Evolutionary conservation across 441 rosid species (phyloP), one percentile per base, ranked within the genome.

Genomic region (Brassica hybrid): DNA sequence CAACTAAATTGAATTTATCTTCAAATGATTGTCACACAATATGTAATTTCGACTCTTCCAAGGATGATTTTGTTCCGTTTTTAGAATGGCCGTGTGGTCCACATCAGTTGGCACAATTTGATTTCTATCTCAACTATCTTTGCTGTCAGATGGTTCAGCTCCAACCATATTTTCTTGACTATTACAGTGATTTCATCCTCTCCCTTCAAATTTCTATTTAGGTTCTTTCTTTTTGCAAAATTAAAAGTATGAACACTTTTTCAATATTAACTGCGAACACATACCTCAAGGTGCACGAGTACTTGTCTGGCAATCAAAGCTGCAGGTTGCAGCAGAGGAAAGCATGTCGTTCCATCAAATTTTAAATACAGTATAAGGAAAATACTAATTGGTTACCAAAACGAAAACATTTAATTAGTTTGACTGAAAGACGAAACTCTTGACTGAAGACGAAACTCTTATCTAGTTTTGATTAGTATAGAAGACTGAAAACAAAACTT

Each of bases 221-320:
- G 41, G n/a, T n/a, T 19, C 56, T n/a, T 12, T 60, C 4, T n/a
- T 13, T 61, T 9, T 66, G 19, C 11, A 72, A 72, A 67, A 32
- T 2, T 19, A 18, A 23, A 72, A 48, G 59, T 19, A 11, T 11
- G 81, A 67, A 59, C 65, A 61, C 66, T 13, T 73, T 72, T 67
- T 45, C 11, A 11, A 61, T 56, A 79, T 74, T 74, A 63, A 79
- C 30, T 74, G 82, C 67, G 82, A 79, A 69, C 79, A 79, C 62
- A 63, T 79, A 14, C 82, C 75, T 69, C 69, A 60, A 56, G 67
- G 67, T 41, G 54, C 74, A 73, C 78, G 82, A 79, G 67, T 73
- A 0, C 65, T 63, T 79, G 75, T 68, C 78, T 54, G 38, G 65
- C 74, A 69, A 9, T 79, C 6, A 73, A 78, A 67, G 64, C 77